Conservation (phyloP, 768 basidiomycete species). For the Phlebiopsis gigantea region DNA sequence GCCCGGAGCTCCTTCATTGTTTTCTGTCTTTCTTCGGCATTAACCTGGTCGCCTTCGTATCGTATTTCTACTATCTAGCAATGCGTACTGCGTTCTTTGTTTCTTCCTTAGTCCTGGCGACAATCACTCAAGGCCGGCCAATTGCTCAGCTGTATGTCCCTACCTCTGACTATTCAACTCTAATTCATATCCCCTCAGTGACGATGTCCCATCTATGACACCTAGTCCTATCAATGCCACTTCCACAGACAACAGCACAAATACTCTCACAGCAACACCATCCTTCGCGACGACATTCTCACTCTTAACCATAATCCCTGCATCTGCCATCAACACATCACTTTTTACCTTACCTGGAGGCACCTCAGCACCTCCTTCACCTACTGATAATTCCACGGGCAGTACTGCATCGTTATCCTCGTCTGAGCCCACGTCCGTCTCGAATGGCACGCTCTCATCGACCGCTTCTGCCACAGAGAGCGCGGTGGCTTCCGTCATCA, state of each 20-base stretch:
- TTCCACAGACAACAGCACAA: background rate
- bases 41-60: background rate
- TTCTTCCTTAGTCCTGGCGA: background rate
- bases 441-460: background rate
- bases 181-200: too few relatives aligned
- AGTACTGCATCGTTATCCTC: background rate
- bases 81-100: background rate
- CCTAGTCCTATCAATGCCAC: background rate
- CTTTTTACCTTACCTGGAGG: background rate
- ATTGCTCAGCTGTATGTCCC: background rate
- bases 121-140: background rate
- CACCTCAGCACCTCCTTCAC: background rate
- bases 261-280: background rate
- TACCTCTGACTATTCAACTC: background rate
- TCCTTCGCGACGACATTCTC: background rate
- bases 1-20: conserved; percentile 8
- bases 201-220: background rate
- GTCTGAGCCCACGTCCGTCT: background rate
- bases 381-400: background rate
- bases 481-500: background rate
- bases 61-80: background rate
- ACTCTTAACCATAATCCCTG: background rate
- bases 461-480: background rate
- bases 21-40: background rate
- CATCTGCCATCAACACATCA: background rate